These are phyloP conservation scores for Sodiomyces alkalinus DNA, from an alignment of 2,329 filamentous ascomycete genomes.

Conservation along the genomic window DNA sequence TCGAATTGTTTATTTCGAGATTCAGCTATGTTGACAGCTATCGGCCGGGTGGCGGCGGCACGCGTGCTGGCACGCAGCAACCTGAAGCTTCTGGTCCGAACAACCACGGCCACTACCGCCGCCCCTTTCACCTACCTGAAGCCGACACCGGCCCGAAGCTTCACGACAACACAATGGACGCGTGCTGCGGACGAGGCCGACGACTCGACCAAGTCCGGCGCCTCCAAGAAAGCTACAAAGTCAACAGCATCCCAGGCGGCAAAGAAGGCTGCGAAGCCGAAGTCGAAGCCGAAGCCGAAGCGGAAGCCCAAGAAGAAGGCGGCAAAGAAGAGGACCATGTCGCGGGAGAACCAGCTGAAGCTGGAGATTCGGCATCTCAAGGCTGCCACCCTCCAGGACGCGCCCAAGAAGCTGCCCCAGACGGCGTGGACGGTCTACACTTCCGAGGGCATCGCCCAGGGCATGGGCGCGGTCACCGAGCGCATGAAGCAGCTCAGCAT, in stretches of 20 bases:
- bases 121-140: conserved; percentile 10
- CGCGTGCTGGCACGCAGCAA: conserved; percentile 16
- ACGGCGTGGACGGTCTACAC: conserved; percentile 23
- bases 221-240: conserved; percentile 8
- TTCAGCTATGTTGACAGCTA: conserved; percentile 29
- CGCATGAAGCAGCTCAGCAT: conserved; percentile 14
- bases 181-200: conserved; percentile 11
- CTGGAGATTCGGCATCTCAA: conserved; percentile 20
- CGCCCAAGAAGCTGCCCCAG: conserved; percentile 18
- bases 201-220: conserved; percentile 10
- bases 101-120: too few relatives aligned
- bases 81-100: too few relatives aligned
- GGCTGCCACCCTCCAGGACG: conserved; percentile 23
- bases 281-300: conserved; percentile 10
- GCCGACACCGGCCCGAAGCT: conserved; percentile 12
- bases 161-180: conserved; percentile 15
- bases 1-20: too few relatives aligned
- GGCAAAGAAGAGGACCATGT: conserved; percentile 18
- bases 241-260: too few relatives aligned
- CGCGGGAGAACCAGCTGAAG: conserved; percentile 22
- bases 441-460: conserved; percentile 14
- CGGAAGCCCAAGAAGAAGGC: conserved; percentile 13
- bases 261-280: conserved; percentile 8
- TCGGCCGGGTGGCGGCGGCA: conserved; percentile 22
- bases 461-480: conserved; percentile 4